A percentile compares a stretch with the other conserved stretches of the same genome.
phyloP scores from a whole-genome alignment of 1,139 yeast genomes.

The Geotrichum bryndzae region DNA sequence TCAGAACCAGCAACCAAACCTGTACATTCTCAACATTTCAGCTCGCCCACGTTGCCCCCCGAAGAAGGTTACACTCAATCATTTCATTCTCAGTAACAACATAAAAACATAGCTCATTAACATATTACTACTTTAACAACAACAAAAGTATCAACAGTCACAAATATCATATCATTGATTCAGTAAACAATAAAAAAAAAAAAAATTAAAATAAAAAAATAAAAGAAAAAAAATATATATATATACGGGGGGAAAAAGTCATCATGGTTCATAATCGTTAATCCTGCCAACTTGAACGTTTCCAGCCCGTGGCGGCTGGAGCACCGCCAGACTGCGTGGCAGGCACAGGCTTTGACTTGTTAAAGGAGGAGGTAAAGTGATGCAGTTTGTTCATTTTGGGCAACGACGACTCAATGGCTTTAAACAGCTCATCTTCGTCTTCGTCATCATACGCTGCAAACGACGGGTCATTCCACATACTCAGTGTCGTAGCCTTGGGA shows the following conservation, averaged over 20 bases:
- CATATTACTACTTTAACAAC: neutral
- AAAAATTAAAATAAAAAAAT: neutral
- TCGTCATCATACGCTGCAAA: constrained; percentile 29
- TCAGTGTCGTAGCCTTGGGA: constrained; percentile 11
- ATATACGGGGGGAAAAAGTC: neutral
- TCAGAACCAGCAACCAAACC: too few relatives aligned
- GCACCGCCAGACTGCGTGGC: neutral
- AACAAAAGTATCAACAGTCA: neutral
- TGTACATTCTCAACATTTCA: too few relatives aligned
- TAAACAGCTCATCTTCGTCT: constrained; percentile 26
- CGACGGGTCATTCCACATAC: constrained; percentile 31
- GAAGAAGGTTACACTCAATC: too few relatives aligned
- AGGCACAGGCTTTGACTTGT: neutral
- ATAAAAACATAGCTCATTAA: neutral
- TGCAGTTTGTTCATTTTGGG: neutral
- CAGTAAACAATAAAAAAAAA: neutral
- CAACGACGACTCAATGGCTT: constrained; percentile 6
- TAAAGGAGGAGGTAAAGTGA: neutral
- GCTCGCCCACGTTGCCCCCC: too few relatives aligned
- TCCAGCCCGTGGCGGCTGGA: neutral
- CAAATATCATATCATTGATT: neutral
- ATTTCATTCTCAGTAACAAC: too few relatives aligned
- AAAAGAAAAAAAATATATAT: neutral
- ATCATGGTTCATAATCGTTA: neutral
- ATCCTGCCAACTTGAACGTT: neutral